A percentile compares a stretch with the other conserved stretches of the same genome.
Conservation (phyloP, 805 yeast species). For the Monosporozyma siamensis region DNA sequence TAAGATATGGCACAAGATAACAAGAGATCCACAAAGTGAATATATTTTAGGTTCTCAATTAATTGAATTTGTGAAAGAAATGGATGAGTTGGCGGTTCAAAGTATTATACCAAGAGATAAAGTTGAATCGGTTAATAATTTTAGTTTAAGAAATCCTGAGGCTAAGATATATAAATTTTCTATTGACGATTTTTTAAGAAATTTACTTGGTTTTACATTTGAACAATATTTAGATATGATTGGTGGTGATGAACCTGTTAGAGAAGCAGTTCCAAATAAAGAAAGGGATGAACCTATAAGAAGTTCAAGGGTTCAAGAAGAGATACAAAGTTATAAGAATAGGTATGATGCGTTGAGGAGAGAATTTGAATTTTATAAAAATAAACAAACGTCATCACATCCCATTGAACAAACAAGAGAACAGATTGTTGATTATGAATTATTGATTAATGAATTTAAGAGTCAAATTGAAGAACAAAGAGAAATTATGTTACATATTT, state of each 20-base stretch:
- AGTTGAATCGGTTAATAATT: slow-evolving; percentile 19
- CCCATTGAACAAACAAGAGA: too few relatives aligned
- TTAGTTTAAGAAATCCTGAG: slow-evolving; percentile 24
- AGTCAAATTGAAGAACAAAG: slow-evolving; percentile 25
- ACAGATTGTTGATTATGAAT: slow-evolving; percentile 14
- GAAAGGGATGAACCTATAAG: slow-evolving; percentile 11
- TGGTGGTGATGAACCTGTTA: background rate
- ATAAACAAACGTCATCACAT: too few relatives aligned
- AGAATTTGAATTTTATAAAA: slow-evolving; percentile 24
- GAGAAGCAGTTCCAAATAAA: slow-evolving; percentile 7
- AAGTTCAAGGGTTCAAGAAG: slow-evolving; percentile 12
- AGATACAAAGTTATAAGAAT: slow-evolving; percentile 13
- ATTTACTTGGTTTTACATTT: slow-evolving; percentile 28
- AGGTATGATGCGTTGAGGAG: slow-evolving; percentile 22
- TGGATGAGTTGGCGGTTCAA: background rate
- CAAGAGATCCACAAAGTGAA: slow-evolving; percentile 9
- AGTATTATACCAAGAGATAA: background rate
- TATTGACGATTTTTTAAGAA: slow-evolving; percentile 24
- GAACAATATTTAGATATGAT: slow-evolving; percentile 1
- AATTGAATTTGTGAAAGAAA: slow-evolving; percentile 13
- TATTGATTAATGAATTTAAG: slow-evolving; percentile 23
- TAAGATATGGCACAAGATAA: slow-evolving; percentile 21
- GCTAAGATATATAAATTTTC: slow-evolving; percentile 24
- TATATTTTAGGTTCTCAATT: slow-evolving; percentile 26
- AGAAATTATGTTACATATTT: slow-evolving; percentile 16